phyloP scores from a whole-genome alignment of 2,329 filamentous ascomycete genomes.

The Sporothrix brasiliensis region DNA sequence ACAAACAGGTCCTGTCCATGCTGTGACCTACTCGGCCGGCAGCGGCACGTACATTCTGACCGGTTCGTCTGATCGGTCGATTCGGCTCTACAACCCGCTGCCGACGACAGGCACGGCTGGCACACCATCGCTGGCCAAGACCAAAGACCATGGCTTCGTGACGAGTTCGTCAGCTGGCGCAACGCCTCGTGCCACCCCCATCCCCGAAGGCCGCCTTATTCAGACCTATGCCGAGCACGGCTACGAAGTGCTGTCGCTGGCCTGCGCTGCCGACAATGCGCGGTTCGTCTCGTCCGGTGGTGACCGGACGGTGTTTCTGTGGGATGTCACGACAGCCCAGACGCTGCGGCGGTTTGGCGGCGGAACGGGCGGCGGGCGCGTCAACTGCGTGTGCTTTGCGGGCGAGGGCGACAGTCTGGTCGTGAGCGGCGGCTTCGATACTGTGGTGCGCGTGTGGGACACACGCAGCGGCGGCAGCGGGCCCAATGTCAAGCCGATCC shows the following conservation, averaged over 20 bases:
- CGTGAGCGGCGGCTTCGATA: constrained; percentile 73
- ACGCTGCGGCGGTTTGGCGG: constrained; percentile 72
- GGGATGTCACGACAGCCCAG: constrained; percentile 83
- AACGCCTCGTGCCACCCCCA: constrained; percentile 42
- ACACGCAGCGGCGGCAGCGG: constrained; percentile 53
- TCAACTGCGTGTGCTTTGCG: constrained; percentile 79
- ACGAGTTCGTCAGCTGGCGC: constrained; percentile 40
- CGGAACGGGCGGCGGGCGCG: constrained; percentile 63
- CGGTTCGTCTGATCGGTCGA: constrained; percentile 79
- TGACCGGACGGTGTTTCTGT: constrained; percentile 87
- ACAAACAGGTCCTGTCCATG: constrained; percentile 68
- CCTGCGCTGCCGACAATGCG: constrained; percentile 75
- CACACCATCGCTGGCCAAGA: constrained; percentile 15
- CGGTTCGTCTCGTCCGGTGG: constrained; percentile 86
- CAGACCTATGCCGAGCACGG: constrained; percentile 89
- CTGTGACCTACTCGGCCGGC: constrained; percentile 71
- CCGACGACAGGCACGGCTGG: constrained; percentile 47
- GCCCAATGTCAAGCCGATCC: constrained; percentile 61
- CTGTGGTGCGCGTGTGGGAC: constrained; percentile 78
- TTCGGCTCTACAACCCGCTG: constrained; percentile 82
- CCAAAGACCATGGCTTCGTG: constrained; percentile 27
- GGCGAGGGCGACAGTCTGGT: constrained; percentile 75
- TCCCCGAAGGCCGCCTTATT: constrained; percentile 64
- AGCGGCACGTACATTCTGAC: constrained; percentile 80
- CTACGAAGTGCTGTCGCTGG: constrained; percentile 84